phyloP scores from a whole-genome alignment of 805 yeast species.

The Candida chauliodis region DNA sequence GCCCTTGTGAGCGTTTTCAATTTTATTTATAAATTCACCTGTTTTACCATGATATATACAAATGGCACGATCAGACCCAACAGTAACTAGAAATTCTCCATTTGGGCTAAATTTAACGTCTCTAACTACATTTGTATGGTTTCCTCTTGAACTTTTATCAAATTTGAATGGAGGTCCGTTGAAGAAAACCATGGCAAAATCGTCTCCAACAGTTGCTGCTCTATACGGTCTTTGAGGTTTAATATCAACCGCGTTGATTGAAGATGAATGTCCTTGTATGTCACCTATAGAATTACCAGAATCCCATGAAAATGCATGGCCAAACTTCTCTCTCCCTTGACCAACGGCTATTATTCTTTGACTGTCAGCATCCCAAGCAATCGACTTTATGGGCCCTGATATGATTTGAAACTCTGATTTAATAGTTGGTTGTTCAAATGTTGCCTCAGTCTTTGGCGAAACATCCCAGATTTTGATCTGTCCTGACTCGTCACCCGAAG shows the following conservation, averaged over 20 bases:
- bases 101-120: constrained; percentile 81
- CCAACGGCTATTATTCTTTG: constrained; percentile 91
- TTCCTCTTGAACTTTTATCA: constrained; percentile 62
- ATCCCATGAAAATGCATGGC: constrained; percentile 91
- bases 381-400: constrained; percentile 74
- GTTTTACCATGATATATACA: constrained; percentile 82
- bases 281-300: constrained; percentile 97
- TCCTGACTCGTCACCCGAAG: constrained; percentile 92
- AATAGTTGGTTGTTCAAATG: constrained; percentile 46
- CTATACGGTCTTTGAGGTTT: constrained; percentile 86
- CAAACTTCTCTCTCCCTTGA: constrained; percentile 85
- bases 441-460: constrained; percentile 36
- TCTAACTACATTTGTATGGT: constrained; percentile 74
- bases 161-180: constrained; percentile 96
- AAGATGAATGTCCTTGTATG: constrained; percentile 85
- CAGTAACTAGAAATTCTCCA: constrained; percentile 72
- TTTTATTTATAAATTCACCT: constrained; percentile 64
- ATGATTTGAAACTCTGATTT: constrained; percentile 82
- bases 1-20: constrained; percentile 61
- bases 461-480: constrained; percentile 84
- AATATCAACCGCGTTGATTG: constrained; percentile 78
- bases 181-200: constrained; percentile 75
- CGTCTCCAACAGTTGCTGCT: constrained; percentile 91
- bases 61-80: constrained; percentile 78
- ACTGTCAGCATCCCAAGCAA: constrained; percentile 91